Evolutionary conservation across 225 moss, liverwort and hornwort genomes (phyloP), one percentile per base, ranked within the genome.

Genomic region (Sphagnum tenellum): DNA sequence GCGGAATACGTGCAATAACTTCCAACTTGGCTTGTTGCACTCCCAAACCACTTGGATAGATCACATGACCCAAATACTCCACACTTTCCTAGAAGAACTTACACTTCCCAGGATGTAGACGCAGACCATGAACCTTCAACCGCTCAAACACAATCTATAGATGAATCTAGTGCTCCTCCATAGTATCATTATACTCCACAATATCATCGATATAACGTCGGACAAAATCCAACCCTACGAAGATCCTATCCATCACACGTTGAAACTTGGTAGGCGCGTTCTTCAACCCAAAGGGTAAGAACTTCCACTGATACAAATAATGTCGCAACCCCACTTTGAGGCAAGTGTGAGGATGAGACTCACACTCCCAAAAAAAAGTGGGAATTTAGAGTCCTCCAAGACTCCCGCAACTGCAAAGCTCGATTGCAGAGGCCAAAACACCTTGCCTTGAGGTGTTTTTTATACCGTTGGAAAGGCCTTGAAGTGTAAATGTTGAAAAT

Each of bases 181-280:
- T 2, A 2, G 1, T 8, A 2, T 12, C 5, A 46, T 0, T 68
- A 49, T 45, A 68, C 0, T 51, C 44, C 44, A 70, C 14, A 5
- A 62, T 63, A 49, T 70, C 51, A 45, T 70, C 52, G 11, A 70
- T 70, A 5, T 62, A 70, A 54, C 67, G 62, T 45, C 48, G 48
- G 0, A 12, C 48, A 70, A 70, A 70, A 3, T 11, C 5, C 4
- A 62, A 44, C 7, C 61, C 2, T 0, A 3, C 2, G 12, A 70
- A 45, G 1, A 61, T 29, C 13, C 11, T 5, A 46, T 70, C 58
- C 44, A 62, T 60, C 8, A 70, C 8, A 2, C 10, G 8, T 50
- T 62, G 48, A 29, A 70, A 50, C 3, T 61, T 8, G 1, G 44
- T 2, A 29, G 14, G 51, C 3, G 61, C 51, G 53, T 70, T 70